Percentiles rank a stretch among this genome's conserved stretches.
Evolutionary conservation across 2,329 filamentous ascomycete genomes (phyloP).

Genomic region (Cyphellophora attinorum): DNA sequence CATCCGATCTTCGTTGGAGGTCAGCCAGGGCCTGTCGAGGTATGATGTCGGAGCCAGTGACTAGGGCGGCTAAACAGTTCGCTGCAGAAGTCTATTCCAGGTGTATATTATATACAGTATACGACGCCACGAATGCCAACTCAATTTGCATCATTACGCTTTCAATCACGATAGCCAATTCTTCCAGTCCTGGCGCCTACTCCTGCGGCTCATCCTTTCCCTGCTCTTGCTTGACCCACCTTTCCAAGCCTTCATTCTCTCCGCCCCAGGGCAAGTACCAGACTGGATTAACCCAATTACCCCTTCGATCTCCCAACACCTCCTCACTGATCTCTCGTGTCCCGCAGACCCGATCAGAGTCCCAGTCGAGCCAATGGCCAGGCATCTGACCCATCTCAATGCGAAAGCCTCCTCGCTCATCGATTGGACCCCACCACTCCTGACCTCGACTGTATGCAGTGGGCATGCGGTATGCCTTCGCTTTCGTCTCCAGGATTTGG

Average conservation of each 20-base stretch:
- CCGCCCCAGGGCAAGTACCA: not conserved
- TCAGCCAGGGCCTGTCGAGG: no score
- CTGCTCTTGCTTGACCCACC: not conserved
- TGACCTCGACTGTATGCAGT: not conserved
- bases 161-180: not conserved
- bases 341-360: not conserved
- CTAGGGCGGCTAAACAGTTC: no score
- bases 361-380: not conserved
- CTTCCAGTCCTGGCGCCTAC: not conserved
- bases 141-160: no score
- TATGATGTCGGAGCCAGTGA: no score
- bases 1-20: no score
- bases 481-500: not conserved
- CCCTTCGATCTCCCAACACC: slow-evolving; percentile 1
- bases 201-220: not conserved
- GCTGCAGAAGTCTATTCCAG: no score
- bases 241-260: not conserved
- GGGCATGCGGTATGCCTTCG: not conserved
- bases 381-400: not conserved
- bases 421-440: slow-evolving; percentile 1
- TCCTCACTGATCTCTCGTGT: not conserved
- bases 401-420: not conserved
- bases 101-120: no score
- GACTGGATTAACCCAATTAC: not conserved
- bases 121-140: no score